Base-by-base conservation (phyloP, 2,329 filamentous ascomycete species). In the Madurella mycetomatis region DNA sequence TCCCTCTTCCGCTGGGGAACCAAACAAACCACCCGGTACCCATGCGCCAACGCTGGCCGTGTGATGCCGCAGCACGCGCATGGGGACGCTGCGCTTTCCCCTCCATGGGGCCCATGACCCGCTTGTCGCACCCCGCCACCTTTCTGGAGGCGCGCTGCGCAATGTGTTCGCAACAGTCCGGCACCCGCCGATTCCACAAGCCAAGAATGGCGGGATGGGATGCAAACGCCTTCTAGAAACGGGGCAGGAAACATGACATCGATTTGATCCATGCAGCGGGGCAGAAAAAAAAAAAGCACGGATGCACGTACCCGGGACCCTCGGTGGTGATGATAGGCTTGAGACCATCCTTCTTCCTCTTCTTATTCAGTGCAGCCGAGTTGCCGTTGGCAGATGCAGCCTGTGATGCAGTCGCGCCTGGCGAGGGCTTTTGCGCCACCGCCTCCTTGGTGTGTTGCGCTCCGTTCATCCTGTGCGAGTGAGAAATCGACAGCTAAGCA, bases 301-400 rank as follows among this genome's bases (percentile, higher is more conserved):
- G 34, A 62, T 62, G 57, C 65, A 75, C 72, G 54, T 69, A 75
- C 72, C 67, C 73, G 63, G 66, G 60, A 45, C 65, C 72, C 68
- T 88, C 85, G 56, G 80, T 87, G 41, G 86, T 90, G 71, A 90
- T 86, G 67, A 90, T 89, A 65, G 87, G 87, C 73, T 88, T 88
- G 62, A 88, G 73, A 51, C 79, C 80, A 41, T 86, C 84, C 78
- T 90, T 90, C 76, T 86, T 85, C 67, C 85, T 80, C 78, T 90
- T 90, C 78, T 88, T 89, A 60, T 75, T 77, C 34, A 68, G 49
- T 31, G 58, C 56, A 17, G 61, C 56, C 19, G 61, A 62, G 55
- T 57, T 64, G 37, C 63, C 64, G 52, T 65, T 65, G 9, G 60
- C 43, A 8, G 58, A 41, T 16, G 59, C 46, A 16, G 59, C 47